Percentiles rank a stretch among this genome's conserved stretches.
Conservation (phyloP, 2,329 filamentous ascomycete species). For the Dactylella cylindrospora region DNA sequence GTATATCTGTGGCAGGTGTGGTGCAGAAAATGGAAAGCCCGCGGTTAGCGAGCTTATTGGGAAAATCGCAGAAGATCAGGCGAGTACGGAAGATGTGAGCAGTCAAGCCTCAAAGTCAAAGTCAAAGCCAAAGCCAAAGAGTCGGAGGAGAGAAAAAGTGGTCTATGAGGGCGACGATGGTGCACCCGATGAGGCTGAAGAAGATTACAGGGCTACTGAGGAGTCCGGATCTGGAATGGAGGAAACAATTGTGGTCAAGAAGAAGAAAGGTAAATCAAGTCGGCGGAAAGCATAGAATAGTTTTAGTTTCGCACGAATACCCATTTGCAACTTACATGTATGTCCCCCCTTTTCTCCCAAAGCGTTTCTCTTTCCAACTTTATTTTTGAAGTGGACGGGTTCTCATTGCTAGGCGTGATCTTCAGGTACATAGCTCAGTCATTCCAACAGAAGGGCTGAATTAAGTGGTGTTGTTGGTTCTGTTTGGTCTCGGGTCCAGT, state of each 20-base stretch:
- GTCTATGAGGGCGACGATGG: slow-evolving; percentile 26
- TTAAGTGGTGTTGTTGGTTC: too few species aligned
- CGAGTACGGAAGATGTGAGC: slow-evolving; percentile 21
- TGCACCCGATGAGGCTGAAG: slow-evolving; percentile 6
- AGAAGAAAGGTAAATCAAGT: slow-evolving; percentile 34
- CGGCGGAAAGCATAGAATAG: slow-evolving; percentile 26
- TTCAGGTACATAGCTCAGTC: slow-evolving; percentile 36
- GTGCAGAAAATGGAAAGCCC: slow-evolving; percentile 76
- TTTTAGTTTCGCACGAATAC: slow-evolving; percentile 6
- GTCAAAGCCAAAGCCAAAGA: slow-evolving; percentile 30
- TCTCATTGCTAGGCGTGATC: slow-evolving; percentile 21
- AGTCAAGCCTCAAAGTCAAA: slow-evolving; percentile 16
- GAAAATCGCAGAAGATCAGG: slow-evolving; percentile 57
- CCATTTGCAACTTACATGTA: slow-evolving; percentile 31
- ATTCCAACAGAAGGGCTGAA: neutral
- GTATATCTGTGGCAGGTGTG: slow-evolving; percentile 89
- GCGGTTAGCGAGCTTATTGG: slow-evolving; percentile 72
- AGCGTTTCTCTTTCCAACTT: neutral
- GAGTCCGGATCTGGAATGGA: slow-evolving; percentile 33
- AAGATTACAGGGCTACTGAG: slow-evolving; percentile 26
- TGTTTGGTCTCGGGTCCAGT: too few species aligned
- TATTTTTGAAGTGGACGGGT: neutral
- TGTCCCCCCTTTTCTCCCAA: neutral
- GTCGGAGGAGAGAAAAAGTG: slow-evolving; percentile 22
- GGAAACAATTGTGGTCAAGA: slow-evolving; percentile 39